Conservation (phyloP, 148 eudicot species). For the Arbutus unedo region DNA sequence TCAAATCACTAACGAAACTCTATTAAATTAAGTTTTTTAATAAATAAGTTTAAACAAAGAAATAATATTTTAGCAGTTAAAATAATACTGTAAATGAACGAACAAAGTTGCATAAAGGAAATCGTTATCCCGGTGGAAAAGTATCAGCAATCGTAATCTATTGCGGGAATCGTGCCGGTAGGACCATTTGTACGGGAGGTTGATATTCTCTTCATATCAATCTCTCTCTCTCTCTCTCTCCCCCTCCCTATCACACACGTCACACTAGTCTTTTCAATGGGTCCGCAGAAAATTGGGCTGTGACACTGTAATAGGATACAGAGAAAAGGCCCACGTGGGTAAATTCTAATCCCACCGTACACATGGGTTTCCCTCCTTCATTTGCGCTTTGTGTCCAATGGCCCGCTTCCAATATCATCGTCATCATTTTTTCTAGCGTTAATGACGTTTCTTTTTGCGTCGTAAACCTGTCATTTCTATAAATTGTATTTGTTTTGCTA, state of each 20-base stretch:
- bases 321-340: slow-evolving; percentile 18
- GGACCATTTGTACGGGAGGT: slow-evolving; percentile 8
- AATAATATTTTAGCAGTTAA: too few species aligned
- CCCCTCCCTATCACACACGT: not conserved
- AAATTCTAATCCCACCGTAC: not conserved
- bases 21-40: too few species aligned
- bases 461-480: too few species aligned
- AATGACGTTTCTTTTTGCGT: not conserved
- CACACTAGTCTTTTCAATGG: not conserved
- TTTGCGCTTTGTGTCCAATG: slow-evolving; percentile 5
- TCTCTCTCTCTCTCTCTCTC: not conserved
- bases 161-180: slow-evolving; percentile 21
- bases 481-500: too few species aligned
- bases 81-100: too few species aligned
- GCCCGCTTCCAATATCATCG: slow-evolving; percentile 12
- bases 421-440: not conserved
- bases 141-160: slow-evolving; percentile 21
- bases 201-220: too few species aligned
- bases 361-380: slow-evolving; percentile 1
- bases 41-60: too few species aligned
- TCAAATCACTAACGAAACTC: too few species aligned
- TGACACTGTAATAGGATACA: not conserved
- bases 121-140: too few species aligned
- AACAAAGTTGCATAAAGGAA: not conserved
- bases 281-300: not conserved